A percentile compares a stretch with the other conserved stretches of the same genome.
Evolutionary conservation across 2,329 filamentous ascomycete species (phyloP).

Genomic region (Talaromyces sp.): DNA sequence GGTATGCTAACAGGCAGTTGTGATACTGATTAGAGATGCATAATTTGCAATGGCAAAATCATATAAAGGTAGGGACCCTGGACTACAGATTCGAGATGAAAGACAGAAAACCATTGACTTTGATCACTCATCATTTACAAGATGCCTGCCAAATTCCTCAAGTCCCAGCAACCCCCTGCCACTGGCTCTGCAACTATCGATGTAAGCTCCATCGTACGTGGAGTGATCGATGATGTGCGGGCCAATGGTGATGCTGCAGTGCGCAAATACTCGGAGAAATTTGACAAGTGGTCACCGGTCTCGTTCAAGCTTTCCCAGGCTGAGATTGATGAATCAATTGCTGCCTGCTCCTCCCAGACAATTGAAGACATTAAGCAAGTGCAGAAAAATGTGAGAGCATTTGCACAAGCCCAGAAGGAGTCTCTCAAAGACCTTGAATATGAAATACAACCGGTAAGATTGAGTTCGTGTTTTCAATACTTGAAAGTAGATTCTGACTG

Average conservation of each 20-base stretch:
- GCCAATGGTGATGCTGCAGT: slow-evolving; percentile 49
- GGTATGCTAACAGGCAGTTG: not conserved
- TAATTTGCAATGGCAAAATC: not conserved
- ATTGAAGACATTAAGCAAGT: slow-evolving; percentile 54
- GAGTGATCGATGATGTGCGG: slow-evolving; percentile 49
- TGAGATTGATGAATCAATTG: slow-evolving; percentile 47
- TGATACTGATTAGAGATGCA: not conserved
- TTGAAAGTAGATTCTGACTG: not conserved
- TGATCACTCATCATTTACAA: not conserved
- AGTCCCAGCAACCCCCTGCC: not conserved
- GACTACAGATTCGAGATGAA: not conserved
- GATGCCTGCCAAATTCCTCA: not conserved
- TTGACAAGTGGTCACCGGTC: slow-evolving; percentile 52
- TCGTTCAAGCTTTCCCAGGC: slow-evolving; percentile 48
- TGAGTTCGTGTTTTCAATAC: not conserved
- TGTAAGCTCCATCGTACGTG: slow-evolving; percentile 44
- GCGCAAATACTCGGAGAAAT: slow-evolving; percentile 50
- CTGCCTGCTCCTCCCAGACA: slow-evolving; percentile 45
- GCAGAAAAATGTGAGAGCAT: slow-evolving; percentile 49
- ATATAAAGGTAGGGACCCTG: not conserved
- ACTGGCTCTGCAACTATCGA: slow-evolving; percentile 8
- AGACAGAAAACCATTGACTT: not conserved
- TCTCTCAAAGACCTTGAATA: slow-evolving; percentile 51
- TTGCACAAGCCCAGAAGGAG: slow-evolving; percentile 48
- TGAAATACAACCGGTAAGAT: slow-evolving; percentile 34